A percentile compares a stretch with the other conserved stretches of the same genome.
These are phyloP conservation scores for Barnettozyma hawaiiensis DNA, from an alignment of 1,139 yeast species.

Conservation along the genomic window DNA sequence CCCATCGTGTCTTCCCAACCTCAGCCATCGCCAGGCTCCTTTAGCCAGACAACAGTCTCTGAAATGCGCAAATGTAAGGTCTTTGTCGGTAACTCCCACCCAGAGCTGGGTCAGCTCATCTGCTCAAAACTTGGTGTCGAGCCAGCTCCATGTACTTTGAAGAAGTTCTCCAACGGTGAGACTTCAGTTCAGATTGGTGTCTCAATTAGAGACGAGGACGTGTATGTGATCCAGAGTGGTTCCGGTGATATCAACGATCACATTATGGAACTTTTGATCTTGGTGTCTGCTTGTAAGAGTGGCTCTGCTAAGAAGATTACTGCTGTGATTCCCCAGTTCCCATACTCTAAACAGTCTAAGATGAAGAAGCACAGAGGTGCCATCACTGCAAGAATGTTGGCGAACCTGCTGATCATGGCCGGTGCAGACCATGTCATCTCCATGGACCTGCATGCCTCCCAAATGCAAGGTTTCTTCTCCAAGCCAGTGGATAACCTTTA, in stretches of 20 bases:
- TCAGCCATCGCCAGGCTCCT: conserved; percentile 1
- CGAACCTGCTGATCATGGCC: conserved; percentile 91
- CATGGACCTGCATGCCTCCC: conserved; percentile 97
- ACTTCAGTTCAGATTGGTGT: conserved; percentile 94
- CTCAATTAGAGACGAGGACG: conserved; percentile 93
- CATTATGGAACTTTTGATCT: conserved; percentile 90
- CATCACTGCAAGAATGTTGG: conserved; percentile 98
- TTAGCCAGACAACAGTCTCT: conserved; percentile 1
- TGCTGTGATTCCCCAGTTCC: conserved; percentile 96
- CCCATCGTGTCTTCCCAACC: conserved; percentile 7
- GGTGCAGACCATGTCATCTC: conserved; percentile 99
- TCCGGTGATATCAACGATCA: conserved; percentile 88
- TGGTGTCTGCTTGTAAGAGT: conserved; percentile 93
- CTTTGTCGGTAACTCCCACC: conserved; percentile 94
- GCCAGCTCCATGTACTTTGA: conserved; percentile 90
- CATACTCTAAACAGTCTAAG: conserved; percentile 94
- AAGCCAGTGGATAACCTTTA: conserved; percentile 95
- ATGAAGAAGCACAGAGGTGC: conserved; percentile 99
- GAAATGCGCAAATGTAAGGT: conserved; percentile 93
- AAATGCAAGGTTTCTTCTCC: conserved; percentile 98
- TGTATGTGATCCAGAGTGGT: conserved; percentile 92
- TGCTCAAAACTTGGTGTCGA: conserved; percentile 89
- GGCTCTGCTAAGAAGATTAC: conserved; percentile 97
- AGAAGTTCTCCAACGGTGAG: conserved; percentile 94
- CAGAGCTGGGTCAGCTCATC: conserved; percentile 84